Evolutionary conservation across 2,329 filamentous ascomycete genomes (phyloP).

Genomic region (Penicillium glabrum): DNA sequence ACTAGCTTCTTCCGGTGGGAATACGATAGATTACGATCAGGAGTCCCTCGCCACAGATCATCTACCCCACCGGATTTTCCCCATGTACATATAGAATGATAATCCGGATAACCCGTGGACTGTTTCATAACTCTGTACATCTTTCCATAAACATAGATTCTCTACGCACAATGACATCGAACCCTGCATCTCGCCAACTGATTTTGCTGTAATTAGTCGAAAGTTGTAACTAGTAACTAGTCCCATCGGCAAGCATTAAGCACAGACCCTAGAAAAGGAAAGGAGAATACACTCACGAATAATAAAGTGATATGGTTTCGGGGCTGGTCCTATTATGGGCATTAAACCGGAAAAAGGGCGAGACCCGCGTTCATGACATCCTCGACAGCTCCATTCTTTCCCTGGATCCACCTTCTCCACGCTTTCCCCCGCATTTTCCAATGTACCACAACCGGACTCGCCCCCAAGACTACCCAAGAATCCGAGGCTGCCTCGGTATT

Average conservation of each 20-base stretch:
- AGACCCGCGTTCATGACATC: constrained; percentile 3
- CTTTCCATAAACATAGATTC: no score
- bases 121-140: neutral
- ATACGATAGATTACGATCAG: neutral
- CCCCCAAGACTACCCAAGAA: neutral
- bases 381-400: neutral
- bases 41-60: neutral
- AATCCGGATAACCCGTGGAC: neutral
- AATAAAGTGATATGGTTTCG: constrained; percentile 12
- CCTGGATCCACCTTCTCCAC: constrained; percentile 16
- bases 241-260: neutral
- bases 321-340: constrained; percentile 15
- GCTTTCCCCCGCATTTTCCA: constrained; percentile 27
- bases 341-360: constrained; percentile 5
- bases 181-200: neutral
- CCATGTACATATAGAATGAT: neutral
- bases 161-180: constrained; percentile 2
- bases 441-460: neutral
- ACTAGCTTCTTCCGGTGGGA: neutral
- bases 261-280: neutral
- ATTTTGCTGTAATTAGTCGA: neutral
- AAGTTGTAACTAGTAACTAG: neutral
- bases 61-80: neutral
- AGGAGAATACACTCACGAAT: neutral
- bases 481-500: constrained; percentile 28